phyloP scores from a whole-genome alignment of 2,329 filamentous ascomycete species.

The Emmonsiellopsis sp. region DNA sequence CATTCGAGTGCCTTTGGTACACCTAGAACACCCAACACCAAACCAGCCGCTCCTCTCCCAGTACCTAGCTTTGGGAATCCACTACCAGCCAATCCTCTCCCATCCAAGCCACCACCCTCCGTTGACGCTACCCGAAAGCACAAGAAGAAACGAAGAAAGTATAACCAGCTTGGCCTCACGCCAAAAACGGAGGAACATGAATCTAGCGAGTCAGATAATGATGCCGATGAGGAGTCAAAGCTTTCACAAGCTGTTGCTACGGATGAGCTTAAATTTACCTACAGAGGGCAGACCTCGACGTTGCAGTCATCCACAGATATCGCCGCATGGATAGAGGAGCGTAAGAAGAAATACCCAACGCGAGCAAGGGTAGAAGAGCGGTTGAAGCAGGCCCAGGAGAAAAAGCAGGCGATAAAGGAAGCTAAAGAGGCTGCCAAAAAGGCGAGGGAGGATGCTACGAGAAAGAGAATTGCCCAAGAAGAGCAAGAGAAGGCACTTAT shows the following conservation, averaged over 20 bases:
- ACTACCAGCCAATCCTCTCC: constrained; percentile 34
- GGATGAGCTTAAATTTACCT: constrained; percentile 41
- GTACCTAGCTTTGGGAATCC: constrained; percentile 37
- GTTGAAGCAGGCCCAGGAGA: constrained; percentile 40
- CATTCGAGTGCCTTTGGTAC: constrained; percentile 22
- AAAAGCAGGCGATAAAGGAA: constrained; percentile 37
- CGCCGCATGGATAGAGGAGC: constrained; percentile 69
- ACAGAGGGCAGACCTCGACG: constrained; percentile 45
- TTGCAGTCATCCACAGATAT: constrained; percentile 57
- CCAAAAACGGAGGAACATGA: constrained; percentile 36
- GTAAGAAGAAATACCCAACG: constrained; percentile 72
- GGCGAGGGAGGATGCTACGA: constrained; percentile 30
- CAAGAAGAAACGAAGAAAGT: constrained; percentile 32
- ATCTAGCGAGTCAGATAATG: constrained; percentile 37
- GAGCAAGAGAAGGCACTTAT: constrained; percentile 23
- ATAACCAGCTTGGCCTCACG: constrained; percentile 40
- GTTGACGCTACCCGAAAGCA: constrained; percentile 27
- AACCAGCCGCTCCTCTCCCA: constrained; percentile 30
- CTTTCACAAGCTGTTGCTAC: constrained; percentile 20
- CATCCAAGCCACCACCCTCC: constrained; percentile 30
- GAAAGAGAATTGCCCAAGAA: constrained; percentile 27
- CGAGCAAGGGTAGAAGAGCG: constrained; percentile 49
- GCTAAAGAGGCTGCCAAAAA: constrained; percentile 16
- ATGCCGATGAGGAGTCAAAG: constrained; percentile 35
- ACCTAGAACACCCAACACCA: constrained; percentile 13